These are phyloP conservation scores for Candida hungchunana DNA, from an alignment of 805 yeast genomes.

Conservation along the genomic window DNA sequence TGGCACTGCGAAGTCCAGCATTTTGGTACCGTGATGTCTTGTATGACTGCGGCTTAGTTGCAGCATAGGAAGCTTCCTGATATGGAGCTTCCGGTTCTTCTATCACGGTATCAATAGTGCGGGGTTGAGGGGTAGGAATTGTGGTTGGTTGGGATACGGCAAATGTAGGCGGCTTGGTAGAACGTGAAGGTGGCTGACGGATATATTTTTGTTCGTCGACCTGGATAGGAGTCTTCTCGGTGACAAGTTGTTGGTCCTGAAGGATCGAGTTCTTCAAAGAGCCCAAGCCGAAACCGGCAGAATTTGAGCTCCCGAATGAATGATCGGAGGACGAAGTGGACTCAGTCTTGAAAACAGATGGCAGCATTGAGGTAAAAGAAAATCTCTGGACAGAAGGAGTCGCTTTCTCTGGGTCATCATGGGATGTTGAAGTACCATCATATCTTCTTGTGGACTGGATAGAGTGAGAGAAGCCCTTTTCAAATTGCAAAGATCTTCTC, in stretches of 20 bases:
- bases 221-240: slow-evolving; percentile 7
- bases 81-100: slow-evolving; percentile 23
- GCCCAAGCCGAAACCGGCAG: slow-evolving; percentile 11
- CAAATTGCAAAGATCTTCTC: slow-evolving; percentile 5
- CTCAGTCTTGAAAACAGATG: slow-evolving; percentile 6
- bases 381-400: slow-evolving; percentile 1
- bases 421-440: slow-evolving; percentile 4
- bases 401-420: neutral
- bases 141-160: too few relatives aligned
- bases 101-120: slow-evolving; percentile 26
- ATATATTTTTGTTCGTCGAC: slow-evolving; percentile 3
- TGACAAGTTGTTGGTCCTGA: slow-evolving; percentile 11
- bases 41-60: slow-evolving; percentile 5
- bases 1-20: slow-evolving; percentile 12
- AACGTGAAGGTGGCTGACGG: slow-evolving; percentile 8
- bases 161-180: slow-evolving; percentile 1
- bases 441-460: slow-evolving; percentile 25
- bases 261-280: slow-evolving; percentile 16
- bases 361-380: slow-evolving; percentile 6
- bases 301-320: slow-evolving; percentile 6
- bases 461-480: slow-evolving; percentile 25
- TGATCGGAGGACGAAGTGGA: slow-evolving; percentile 7
- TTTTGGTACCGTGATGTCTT: slow-evolving; percentile 18
- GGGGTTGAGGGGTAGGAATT: neutral
- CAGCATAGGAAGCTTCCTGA: slow-evolving; percentile 3